Percentiles rank a stretch among this genome's conserved stretches.
These are phyloP conservation scores for Diaporthe batatas DNA, from an alignment of 2,329 filamentous ascomycete genomes.

Conservation along the genomic window DNA sequence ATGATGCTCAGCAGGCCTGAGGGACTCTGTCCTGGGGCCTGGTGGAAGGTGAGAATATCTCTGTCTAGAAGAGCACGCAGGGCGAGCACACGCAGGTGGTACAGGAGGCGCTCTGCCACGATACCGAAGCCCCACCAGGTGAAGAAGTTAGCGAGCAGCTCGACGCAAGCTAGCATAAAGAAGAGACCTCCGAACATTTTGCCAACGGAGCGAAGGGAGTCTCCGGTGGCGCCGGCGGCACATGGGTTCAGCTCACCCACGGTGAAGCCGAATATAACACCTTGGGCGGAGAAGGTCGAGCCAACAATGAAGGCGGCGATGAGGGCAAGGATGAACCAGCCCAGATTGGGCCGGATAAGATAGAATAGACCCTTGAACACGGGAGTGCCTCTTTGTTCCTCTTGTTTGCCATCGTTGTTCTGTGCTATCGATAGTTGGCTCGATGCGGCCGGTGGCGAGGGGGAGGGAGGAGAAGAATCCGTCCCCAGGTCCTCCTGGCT, in stretches of 20 bases:
- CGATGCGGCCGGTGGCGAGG: not conserved
- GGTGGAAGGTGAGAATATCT: constrained; percentile 11
- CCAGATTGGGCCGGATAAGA: not conserved
- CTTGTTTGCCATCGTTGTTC: too few species aligned
- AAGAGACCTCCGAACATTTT: not conserved
- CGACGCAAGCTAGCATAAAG: constrained; percentile 12
- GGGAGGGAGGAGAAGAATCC: not conserved
- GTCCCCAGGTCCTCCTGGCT: not conserved
- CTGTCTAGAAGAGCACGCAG: not conserved
- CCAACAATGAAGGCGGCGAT: constrained; percentile 6
- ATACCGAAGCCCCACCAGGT: constrained; percentile 8
- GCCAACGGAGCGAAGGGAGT: not conserved
- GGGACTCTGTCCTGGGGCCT: not conserved
- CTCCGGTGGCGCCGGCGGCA: not conserved
- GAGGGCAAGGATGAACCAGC: constrained; percentile 1
- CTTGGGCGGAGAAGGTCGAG: constrained; percentile 14
- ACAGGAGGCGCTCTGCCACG: constrained; percentile 5
- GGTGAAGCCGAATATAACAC: constrained; percentile 1
- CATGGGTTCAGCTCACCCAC: constrained; percentile 13
- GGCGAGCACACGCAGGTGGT: not conserved
- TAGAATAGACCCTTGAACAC: not conserved
- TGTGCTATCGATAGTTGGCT: not conserved
- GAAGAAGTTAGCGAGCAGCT: constrained; percentile 3
- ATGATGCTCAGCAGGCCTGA: not conserved
- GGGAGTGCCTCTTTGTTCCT: not conserved